Percentiles rank a stretch among this genome's conserved stretches.
These are phyloP conservation scores for Myochromella boudieri DNA, from an alignment of 768 basidiomycete genomes.

Conservation along the genomic window DNA sequence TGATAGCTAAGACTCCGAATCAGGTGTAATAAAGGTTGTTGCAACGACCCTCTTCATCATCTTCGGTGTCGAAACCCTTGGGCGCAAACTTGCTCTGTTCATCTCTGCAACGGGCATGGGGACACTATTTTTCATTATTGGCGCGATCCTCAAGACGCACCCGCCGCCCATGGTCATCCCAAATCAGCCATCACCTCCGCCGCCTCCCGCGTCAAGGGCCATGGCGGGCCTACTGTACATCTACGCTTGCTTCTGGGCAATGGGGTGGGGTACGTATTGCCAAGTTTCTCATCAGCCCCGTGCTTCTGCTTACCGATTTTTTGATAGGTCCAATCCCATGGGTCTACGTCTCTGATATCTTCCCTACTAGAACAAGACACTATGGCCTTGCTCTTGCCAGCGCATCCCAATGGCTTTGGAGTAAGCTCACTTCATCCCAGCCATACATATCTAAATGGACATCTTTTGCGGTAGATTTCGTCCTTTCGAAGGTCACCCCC, in stretches of 20 bases:
- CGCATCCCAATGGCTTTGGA: constrained; percentile 83
- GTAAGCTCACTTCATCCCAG: constrained; percentile 36
- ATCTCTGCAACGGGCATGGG: constrained; percentile 83
- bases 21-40: constrained; percentile 62
- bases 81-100: constrained; percentile 68
- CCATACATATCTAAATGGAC: background rate
- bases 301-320: constrained; percentile 27
- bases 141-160: constrained; percentile 79
- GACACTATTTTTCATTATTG: constrained; percentile 77
- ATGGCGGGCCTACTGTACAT: constrained; percentile 90
- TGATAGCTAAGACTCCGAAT: background rate
- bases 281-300: background rate
- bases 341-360: constrained; percentile 81
- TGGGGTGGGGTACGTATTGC: constrained; percentile 67
- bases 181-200: constrained; percentile 18
- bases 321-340: constrained; percentile 40
- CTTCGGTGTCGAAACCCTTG: constrained; percentile 65
- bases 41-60: constrained; percentile 68
- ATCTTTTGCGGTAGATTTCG: constrained; percentile 49
- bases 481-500: constrained; percentile 71
- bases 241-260: constrained; percentile 84
- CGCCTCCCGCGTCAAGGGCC: constrained; percentile 61
- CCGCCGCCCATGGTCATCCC: constrained; percentile 43
- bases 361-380: constrained; percentile 81
- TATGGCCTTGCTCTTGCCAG: constrained; percentile 77